Conservation (phyloP, 73 alveolate species). For the Paramecium primaurelia region DNA sequence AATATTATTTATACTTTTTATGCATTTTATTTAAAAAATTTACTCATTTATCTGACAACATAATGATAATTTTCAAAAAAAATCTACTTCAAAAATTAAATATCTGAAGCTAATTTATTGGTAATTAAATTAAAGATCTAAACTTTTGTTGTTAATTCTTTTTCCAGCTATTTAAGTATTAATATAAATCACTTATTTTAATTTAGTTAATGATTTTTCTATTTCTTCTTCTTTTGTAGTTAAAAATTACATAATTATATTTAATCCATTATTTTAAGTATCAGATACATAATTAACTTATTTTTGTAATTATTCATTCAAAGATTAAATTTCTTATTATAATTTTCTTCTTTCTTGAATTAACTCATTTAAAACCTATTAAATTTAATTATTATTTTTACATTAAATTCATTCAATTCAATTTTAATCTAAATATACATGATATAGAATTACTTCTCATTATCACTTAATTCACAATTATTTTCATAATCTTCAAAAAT, state of each 20-base stretch:
- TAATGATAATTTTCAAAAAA: not conserved
- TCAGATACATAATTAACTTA: not conserved
- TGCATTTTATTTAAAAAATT: not conserved
- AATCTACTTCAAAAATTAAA: not conserved
- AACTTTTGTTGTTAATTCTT: not conserved
- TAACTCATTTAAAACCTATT: not conserved
- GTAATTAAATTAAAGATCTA: not conserved
- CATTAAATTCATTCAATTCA: not conserved
- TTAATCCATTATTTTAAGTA: not conserved
- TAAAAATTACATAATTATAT: not conserved
- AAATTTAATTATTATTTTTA: not conserved
- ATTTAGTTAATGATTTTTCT: not conserved
- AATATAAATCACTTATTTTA: not conserved
- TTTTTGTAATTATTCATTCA: not conserved
- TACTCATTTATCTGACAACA: not conserved
- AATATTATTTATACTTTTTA: not conserved
- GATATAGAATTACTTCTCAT: not conserved
- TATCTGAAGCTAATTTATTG: not conserved
- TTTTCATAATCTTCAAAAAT: not conserved
- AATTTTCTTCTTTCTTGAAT: not conserved
- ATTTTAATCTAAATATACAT: not conserved
- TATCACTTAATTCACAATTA: not conserved
- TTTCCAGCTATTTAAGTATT: not conserved
- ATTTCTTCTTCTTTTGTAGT: not conserved
- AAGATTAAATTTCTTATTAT: not conserved